Evolutionary conservation across 2,329 filamentous ascomycete species (phyloP).

Genomic region (Purpureocillium lavendulum): DNA sequence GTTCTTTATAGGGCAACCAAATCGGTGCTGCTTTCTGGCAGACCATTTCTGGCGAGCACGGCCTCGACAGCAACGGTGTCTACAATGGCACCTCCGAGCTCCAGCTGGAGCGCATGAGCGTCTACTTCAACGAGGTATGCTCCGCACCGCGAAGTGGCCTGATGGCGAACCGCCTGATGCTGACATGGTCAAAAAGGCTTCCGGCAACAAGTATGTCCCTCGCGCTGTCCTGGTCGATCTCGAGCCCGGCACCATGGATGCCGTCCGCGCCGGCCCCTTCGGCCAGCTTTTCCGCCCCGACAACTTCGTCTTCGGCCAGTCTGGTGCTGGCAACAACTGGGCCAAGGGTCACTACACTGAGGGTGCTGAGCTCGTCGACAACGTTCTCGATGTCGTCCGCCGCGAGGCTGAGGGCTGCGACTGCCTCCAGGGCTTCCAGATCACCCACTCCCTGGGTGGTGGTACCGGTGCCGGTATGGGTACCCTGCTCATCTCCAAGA

Average conservation of each 20-base stretch:
- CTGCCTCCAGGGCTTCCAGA: slow-evolving; percentile 99
- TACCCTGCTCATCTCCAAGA: slow-evolving; percentile 99
- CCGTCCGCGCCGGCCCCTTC: slow-evolving; percentile 95
- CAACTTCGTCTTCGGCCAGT: slow-evolving; percentile 99
- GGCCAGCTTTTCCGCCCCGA: slow-evolving; percentile 99
- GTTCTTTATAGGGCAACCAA: slow-evolving; percentile 81
- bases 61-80: slow-evolving; percentile 95
- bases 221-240: slow-evolving; percentile 99
- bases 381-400: slow-evolving; percentile 96
- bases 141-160: background rate
- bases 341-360: slow-evolving; percentile 99
- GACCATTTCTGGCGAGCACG: slow-evolving; percentile 83
- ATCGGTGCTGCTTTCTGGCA: slow-evolving; percentile 99
- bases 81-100: slow-evolving; percentile 98
- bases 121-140: slow-evolving; percentile 82
- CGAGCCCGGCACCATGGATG: slow-evolving; percentile 99
- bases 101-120: slow-evolving; percentile 99
- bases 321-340: slow-evolving; percentile 99
- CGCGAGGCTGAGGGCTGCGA: slow-evolving; percentile 98
- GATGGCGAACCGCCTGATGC: background rate
- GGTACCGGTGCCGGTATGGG: slow-evolving; percentile 99
- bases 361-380: slow-evolving; percentile 96
- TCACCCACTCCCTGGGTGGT: slow-evolving; percentile 99
- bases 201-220: slow-evolving; percentile 98
- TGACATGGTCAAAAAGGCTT: slow-evolving; percentile 51